Base-by-base conservation (phyloP, 192 early-diverging fungal genomes). In the Podila verticillata region DNA sequence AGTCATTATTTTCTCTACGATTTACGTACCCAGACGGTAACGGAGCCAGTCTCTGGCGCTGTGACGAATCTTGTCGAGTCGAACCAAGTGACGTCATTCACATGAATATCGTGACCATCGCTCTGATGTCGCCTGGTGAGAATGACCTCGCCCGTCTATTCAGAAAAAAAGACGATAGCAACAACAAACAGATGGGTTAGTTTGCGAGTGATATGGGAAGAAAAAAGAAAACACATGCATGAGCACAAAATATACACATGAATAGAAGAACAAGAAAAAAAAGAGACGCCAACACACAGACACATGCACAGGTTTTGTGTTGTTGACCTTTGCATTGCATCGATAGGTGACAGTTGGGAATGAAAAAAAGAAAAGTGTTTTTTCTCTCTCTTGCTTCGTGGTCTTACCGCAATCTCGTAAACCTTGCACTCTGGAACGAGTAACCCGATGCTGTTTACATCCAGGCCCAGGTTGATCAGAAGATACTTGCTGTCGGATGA, bases 11-110 rank as follows among this genome's bases (percentile, higher is more conserved):
- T 10, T 44, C 39, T 17, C 2, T 15, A 1, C n/a, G n/a, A n/a
- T n/a, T n/a, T n/a, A 31, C 64, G 67, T 72, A 80, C 77, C 77
- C 77, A 80, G 7, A 80, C 29, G 10, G 54, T 57, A 0, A 72
- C 34, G 5, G n/a, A 3, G 0, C 70, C 70, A 17, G 31, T 44
- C 4, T 22, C 15, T 1, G 62, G 70, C 4, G 61, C 64, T 6
- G 77, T 65, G 28, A 80, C n/a, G 39, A 80, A 80, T 22, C 70
- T 58, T n/a, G 72, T 15, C 2, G 65, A 62, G 28, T 80, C 77
- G 58, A 72, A 39, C 77, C 77, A 80, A 22, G 65, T 70, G 24
- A 80, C 64, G 47, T 24, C 62, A 22, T 20, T 63, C 4, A 57
- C 77, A 28, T 61, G 59, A 36, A 68, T 49, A 63, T 71, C 65